phyloP scores from a whole-genome alignment of 164 flowering plant species.

The Houttuynia cordata region DNA sequence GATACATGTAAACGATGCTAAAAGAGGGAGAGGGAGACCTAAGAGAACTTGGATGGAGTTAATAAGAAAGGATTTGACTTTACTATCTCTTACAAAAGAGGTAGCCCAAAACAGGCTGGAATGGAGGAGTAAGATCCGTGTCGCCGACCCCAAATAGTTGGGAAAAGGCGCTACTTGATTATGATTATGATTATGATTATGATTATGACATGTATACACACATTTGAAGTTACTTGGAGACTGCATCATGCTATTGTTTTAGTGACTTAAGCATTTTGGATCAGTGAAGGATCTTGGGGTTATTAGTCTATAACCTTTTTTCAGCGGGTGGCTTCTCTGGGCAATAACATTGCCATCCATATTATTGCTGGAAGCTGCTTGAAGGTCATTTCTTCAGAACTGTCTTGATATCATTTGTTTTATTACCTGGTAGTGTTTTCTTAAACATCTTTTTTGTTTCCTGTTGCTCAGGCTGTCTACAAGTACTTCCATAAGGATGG shows the following conservation, averaged over 20 bases:
- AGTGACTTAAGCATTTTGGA: conserved; percentile 3
- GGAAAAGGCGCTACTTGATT: no score
- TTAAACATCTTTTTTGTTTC: neutral
- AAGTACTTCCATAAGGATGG: conserved; percentile 33
- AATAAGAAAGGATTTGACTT: no score
- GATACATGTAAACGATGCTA: no score
- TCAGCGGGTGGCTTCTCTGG: conserved; percentile 59
- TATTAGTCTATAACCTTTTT: conserved; percentile 46
- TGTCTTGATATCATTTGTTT: neutral
- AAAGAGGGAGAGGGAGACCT: no score
- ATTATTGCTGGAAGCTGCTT: conserved; percentile 67
- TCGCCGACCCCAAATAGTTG: no score
- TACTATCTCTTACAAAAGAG: no score
- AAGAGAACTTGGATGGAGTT: no score
- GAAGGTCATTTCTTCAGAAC: conserved; percentile 24
- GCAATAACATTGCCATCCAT: conserved; percentile 57
- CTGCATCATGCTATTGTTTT: neutral
- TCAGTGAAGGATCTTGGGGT: conserved; percentile 46
- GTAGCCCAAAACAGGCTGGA: no score
- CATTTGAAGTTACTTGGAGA: neutral
- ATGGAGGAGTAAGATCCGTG: no score
- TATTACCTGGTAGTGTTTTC: neutral
- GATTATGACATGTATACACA: neutral
- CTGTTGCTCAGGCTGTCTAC: conserved; percentile 35
- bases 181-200: no score